Evolutionary conservation across 805 yeast species (phyloP).

Genomic region (Metschnikowia aberdeeniae): DNA sequence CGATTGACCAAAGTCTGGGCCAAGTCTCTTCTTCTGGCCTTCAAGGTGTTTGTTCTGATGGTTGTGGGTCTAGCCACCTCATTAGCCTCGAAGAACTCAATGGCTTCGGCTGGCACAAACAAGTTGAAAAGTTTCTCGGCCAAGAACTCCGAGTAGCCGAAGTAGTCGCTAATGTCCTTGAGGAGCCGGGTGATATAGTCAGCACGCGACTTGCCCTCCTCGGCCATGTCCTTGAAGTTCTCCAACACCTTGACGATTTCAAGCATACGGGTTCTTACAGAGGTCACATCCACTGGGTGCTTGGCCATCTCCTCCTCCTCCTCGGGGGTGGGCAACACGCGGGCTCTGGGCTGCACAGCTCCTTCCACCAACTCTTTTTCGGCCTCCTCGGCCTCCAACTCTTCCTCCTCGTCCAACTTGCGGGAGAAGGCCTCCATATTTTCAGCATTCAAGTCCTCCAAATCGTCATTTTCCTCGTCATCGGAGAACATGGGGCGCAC

Average conservation of each 20-base stretch:
- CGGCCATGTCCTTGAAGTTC: slow-evolving; percentile 76
- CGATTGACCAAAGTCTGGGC: slow-evolving; percentile 93
- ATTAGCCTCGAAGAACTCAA: slow-evolving; percentile 98
- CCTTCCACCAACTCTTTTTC: slow-evolving; percentile 51
- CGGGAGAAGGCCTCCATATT: slow-evolving; percentile 79
- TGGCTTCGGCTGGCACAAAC: slow-evolving; percentile 92
- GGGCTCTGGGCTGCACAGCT: slow-evolving; percentile 65
- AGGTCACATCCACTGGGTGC: slow-evolving; percentile 70
- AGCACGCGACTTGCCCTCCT: slow-evolving; percentile 80
- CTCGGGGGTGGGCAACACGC: slow-evolving; percentile 65
- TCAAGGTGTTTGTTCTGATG: slow-evolving; percentile 94
- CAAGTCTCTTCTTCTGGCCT: slow-evolving; percentile 90
- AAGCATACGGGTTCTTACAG: slow-evolving; percentile 88
- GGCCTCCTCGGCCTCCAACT: slow-evolving; percentile 43
- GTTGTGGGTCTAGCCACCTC: slow-evolving; percentile 96
- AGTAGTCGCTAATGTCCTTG: slow-evolving; percentile 85
- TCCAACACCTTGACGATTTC: slow-evolving; percentile 93
- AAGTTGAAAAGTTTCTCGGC: slow-evolving; percentile 92
- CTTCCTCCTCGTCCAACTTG: slow-evolving; percentile 58
- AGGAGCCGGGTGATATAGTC: slow-evolving; percentile 77
- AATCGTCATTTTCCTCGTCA: slow-evolving; percentile 47
- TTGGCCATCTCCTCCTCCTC: slow-evolving; percentile 53
- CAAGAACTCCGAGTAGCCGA: slow-evolving; percentile 86
- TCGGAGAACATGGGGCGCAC: slow-evolving; percentile 79
- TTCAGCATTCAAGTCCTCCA: slow-evolving; percentile 70